Percentiles rank a stretch among this genome's conserved stretches.
phyloP scores from a whole-genome alignment of 129 eudicot genomes.

The Solidago caesia region DNA sequence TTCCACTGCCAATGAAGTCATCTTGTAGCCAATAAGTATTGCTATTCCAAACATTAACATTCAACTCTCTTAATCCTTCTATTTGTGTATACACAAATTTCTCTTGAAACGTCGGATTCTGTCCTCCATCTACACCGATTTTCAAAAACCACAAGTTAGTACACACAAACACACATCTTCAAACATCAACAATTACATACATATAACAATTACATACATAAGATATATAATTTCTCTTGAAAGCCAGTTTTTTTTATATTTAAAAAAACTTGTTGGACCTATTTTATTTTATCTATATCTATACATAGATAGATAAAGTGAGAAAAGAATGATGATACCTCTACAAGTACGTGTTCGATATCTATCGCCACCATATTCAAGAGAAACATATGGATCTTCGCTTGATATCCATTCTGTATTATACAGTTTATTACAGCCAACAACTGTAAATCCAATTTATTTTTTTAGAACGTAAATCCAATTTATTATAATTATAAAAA shows the following conservation, averaged over 20 bases:
- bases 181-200: conserved; percentile 9
- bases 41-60: conserved; percentile 86
- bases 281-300: background rate
- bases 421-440: conserved; percentile 70
- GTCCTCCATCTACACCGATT: conserved; percentile 77
- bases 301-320: background rate
- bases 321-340: conserved; percentile 33
- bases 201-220: background rate
- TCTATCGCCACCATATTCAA: conserved; percentile 75
- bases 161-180: background rate
- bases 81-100: conserved; percentile 71
- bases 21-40: conserved; percentile 54
- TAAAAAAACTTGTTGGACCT: no score
- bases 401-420: conserved; percentile 96
- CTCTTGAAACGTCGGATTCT: conserved; percentile 92
- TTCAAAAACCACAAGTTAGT: conserved; percentile 12
- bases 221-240: no score
- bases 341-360: conserved; percentile 83
- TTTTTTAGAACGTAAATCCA: no score
- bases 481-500: background rate
- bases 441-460: conserved; percentile 41
- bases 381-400: conserved; percentile 93
- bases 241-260: no score
- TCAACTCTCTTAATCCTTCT: conserved; percentile 80
- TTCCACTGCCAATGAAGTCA: conserved; percentile 88